Evolutionary conservation across 768 basidiomycete genomes (phyloP).

Genomic region (Hebeloma cylindrosporum): DNA sequence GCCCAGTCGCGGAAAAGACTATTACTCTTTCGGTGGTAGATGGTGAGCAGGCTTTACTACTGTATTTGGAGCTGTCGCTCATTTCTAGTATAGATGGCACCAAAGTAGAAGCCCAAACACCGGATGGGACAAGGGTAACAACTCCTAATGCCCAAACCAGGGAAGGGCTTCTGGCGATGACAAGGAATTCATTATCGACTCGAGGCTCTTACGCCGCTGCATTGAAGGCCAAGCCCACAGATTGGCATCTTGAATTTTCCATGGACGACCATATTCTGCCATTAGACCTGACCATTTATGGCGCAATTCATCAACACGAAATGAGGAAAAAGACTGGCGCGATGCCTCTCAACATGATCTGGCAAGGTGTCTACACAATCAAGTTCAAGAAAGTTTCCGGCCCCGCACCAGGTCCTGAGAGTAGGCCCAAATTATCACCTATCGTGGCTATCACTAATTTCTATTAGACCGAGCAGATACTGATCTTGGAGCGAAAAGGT

Average conservation of each 20-base stretch:
- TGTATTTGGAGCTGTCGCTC: neutral
- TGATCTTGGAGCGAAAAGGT: slow-evolving; percentile 49
- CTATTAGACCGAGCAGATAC: slow-evolving; percentile 38
- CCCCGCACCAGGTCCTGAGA: slow-evolving; percentile 62
- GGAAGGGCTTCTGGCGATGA: slow-evolving; percentile 35
- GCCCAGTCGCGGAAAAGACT: slow-evolving; percentile 73
- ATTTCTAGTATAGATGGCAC: slow-evolving; percentile 66
- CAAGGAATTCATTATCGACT: slow-evolving; percentile 29
- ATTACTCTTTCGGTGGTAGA: slow-evolving; percentile 81
- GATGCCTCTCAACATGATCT: slow-evolving; percentile 69
- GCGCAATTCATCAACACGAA: slow-evolving; percentile 92
- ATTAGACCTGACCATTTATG: slow-evolving; percentile 91
- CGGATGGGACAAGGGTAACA: slow-evolving; percentile 91
- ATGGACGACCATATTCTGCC: slow-evolving; percentile 87
- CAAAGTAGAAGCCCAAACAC: slow-evolving; percentile 94
- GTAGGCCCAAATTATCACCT: slow-evolving; percentile 37
- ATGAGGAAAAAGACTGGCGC: slow-evolving; percentile 69
- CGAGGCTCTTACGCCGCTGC: slow-evolving; percentile 90
- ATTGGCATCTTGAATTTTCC: slow-evolving; percentile 97
- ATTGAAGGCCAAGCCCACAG: slow-evolving; percentile 86
- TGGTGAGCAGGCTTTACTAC: slow-evolving; percentile 48
- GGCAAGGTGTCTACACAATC: slow-evolving; percentile 89
- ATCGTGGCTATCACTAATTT: neutral
- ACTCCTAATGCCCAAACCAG: slow-evolving; percentile 68
- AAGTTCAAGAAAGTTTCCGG: slow-evolving; percentile 93